Evolutionary conservation across 352 stramenopile genomes (phyloP).

Genomic region (Elongisporangium prolatum): DNA sequence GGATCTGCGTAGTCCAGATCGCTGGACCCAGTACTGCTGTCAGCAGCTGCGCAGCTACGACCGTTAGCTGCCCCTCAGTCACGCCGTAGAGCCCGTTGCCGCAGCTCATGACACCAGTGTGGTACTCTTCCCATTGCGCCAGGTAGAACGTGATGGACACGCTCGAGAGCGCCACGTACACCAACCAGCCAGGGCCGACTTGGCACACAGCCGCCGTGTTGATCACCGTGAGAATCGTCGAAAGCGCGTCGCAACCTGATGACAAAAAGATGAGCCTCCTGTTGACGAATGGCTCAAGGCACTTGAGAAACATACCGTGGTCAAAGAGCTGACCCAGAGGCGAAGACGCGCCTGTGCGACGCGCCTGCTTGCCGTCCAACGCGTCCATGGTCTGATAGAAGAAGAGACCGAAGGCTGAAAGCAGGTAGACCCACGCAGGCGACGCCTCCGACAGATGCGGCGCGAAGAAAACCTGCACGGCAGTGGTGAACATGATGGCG

Average conservation of each 20-base stretch:
- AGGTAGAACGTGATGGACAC: conserved; percentile 83
- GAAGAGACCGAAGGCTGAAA: conserved; percentile 77
- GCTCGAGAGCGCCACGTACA: conserved; percentile 63
- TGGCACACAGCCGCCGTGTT: conserved; percentile 66
- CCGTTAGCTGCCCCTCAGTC: conserved; percentile 76
- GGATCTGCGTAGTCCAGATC: conserved; percentile 50
- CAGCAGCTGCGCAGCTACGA: conserved; percentile 61
- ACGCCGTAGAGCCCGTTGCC: conserved; percentile 82
- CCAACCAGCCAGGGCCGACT: conserved; percentile 30
- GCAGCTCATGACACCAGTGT: conserved; percentile 87
- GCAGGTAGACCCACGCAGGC: conserved; percentile 70
- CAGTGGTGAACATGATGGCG: conserved; percentile 72
- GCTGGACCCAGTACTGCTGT: conserved; percentile 48
- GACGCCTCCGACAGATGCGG: conserved; percentile 61
- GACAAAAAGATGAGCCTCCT: not conserved
- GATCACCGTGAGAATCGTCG: conserved; percentile 77
- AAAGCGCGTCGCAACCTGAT: conserved; percentile 72
- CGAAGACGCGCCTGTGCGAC: conserved; percentile 90
- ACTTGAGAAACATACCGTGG: conserved; percentile 65
- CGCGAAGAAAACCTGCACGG: conserved; percentile 72
- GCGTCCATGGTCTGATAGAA: conserved; percentile 98
- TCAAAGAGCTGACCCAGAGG: conserved; percentile 98
- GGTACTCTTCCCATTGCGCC: conserved; percentile 87
- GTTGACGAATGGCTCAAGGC: not conserved
- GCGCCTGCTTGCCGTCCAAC: conserved; percentile 98